Base-by-base conservation (phyloP, 139 green algal species). In the Dunaliella primolecta region DNA sequence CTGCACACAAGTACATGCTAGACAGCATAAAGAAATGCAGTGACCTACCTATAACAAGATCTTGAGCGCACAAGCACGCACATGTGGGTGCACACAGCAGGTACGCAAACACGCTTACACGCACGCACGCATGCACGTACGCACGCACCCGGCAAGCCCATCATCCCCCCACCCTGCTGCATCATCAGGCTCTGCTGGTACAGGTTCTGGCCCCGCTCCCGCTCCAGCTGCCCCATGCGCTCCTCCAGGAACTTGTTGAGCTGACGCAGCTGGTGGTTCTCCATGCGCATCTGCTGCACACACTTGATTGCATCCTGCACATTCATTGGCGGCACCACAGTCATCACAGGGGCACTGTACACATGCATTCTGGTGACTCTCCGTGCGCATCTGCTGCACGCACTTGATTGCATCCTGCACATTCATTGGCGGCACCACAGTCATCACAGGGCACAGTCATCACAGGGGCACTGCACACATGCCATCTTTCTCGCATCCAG, bases 231-330 rank as follows among this genome's bases (percentile, higher is more conserved):
- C 0, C 78, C 76, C 33, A 94, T 91, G 27, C 90, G 88, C 82
- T 95, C 90, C 91, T 96, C 95, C 0, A 96, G 89, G 37, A 96
- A 94, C 89, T 95, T 95, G 86, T 95, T 94, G 24, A 94, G 88
- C 76, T 94, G 89, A 80, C 83, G 83, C 15, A 96, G 92, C 87
- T 95, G 89, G 31, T 90, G 84, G 85, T 92, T 93, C 83, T 96
- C 92, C 2, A 91, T 84, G 21, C 86, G 85, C 7, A 95, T 79
- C 78, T 94, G 89, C 81, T 85, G 80, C 25, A 96, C 85, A n/a
- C 91, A 89, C 37, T 90, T 89, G 81, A 96, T 93, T 0, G 92
- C 90, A 71, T 96, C 94, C 46, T 64, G 46, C 15, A n/a, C n/a
- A n/a, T n/a, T n/a, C n/a, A n/a, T n/a, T n/a, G n/a, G n/a, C n/a